Conservation (phyloP, 441 rosid genomes). For the Aleurites moluccanus region DNA sequence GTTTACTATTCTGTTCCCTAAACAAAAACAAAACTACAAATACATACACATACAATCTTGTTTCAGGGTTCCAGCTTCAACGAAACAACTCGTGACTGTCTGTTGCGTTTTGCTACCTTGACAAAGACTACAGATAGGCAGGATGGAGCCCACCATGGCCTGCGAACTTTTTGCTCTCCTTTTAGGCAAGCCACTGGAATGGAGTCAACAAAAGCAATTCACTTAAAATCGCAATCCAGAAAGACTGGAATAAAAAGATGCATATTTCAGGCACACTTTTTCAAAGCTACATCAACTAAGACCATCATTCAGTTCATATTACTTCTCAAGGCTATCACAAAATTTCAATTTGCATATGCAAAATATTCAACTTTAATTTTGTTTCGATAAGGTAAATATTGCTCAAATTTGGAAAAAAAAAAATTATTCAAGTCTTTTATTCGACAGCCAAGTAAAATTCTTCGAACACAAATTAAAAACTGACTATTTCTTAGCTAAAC, state of each 20-base stretch:
- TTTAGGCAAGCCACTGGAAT: constrained; percentile 90
- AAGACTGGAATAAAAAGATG: neutral
- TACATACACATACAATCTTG: constrained; percentile 46
- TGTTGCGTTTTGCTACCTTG: constrained; percentile 87
- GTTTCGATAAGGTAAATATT: neutral
- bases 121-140: constrained; percentile 78
- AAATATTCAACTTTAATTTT: neutral
- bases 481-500: neutral
- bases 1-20: constrained; percentile 31
- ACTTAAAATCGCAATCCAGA: neutral
- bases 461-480: neutral
- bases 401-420: neutral
- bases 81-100: constrained; percentile 94
- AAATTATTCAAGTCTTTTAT: neutral
- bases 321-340: neutral
- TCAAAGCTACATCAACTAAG: neutral
- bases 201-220: constrained; percentile 16
- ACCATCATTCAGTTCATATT: no score
- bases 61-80: constrained; percentile 94
- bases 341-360: no score
- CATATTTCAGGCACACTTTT: neutral
- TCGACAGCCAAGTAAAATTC: neutral
- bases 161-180: constrained; percentile 93
- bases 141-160: constrained; percentile 99
- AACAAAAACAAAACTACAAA: constrained; percentile 46